Evolutionary conservation across 139 green algal genomes (phyloP), one percentile per base, ranked within the genome.

Genomic region (Coelastrella sp.): DNA sequence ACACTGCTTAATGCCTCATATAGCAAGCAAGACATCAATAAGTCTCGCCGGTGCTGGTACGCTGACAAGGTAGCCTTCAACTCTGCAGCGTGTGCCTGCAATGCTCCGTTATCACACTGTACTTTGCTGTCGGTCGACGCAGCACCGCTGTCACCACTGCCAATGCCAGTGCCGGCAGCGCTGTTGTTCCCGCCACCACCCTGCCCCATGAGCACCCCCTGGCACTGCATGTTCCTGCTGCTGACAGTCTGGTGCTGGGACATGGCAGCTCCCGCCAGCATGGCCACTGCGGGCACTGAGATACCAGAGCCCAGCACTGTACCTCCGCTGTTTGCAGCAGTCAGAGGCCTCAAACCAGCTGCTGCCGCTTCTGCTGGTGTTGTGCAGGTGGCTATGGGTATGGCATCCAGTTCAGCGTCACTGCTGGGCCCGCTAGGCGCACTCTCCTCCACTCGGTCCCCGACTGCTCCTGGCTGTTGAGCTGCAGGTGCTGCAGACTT

Each of bases 21-120:
- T 8, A 88, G 49, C 68, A 88, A 27, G 49, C 84, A 72, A 6
- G 68, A 88, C 49, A 88, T 19, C 8, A 88, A 88, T n/a, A 81
- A 24, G 49, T 88, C 68, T 12, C 84, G 84, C 66, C 68, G 49
- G n/a, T 66, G n/a, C 19, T 88, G 84, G 6, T 57, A 68, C 7
- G 84, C 68, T 27, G 49, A 11, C 19, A 88, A 49, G 25, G 49
- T 58, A 7, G 11, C 22, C 49, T 56, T 72, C 84, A 88, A 10
- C 49, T n/a, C 15, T 19, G 56, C 68, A n/a, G 68, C 15, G 56
- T 88, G 84, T n/a, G 25, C 22, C 6, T 22, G 27, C 7, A 88
- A 49, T 68, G 3, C 6, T 9, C 17, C 84, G 57, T 88, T 27
- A 0, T 74, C 59, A 74, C 81, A 86, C 57, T 56, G 17, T 12